These are phyloP conservation scores for Paramarasmius palmivorus DNA, from an alignment of 1,284 basidiomycete genomes.

Conservation along the genomic window DNA sequence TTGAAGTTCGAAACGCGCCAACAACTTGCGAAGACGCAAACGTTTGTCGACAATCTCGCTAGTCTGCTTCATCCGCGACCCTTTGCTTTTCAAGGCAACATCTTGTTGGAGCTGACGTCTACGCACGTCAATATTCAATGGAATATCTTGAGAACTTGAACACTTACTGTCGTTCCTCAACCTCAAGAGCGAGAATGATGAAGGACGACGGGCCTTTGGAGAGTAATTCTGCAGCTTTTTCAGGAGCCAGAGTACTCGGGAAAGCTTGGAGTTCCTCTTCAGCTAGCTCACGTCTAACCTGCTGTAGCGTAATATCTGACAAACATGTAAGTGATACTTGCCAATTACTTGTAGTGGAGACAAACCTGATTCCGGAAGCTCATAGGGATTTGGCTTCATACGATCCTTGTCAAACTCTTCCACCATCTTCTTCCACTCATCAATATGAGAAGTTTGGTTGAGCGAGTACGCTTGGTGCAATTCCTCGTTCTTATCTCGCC, in stretches of 20 bases:
- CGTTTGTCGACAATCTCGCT: too few relatives aligned
- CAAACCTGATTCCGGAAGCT: constrained; percentile 5
- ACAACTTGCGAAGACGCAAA: too few relatives aligned
- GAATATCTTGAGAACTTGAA: background rate
- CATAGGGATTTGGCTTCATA: background rate
- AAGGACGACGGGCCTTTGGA: constrained; percentile 3
- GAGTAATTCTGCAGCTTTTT: background rate
- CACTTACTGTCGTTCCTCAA: constrained; percentile 20
- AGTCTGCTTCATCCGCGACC: too few relatives aligned
- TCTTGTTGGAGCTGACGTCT: too few relatives aligned
- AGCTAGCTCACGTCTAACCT: constrained; percentile 14
- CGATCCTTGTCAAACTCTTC: too few relatives aligned
- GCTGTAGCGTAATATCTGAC: constrained; percentile 13
- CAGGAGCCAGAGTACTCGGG: background rate
- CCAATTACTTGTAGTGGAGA: background rate
- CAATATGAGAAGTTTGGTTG: too few relatives aligned
- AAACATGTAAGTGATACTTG: background rate
- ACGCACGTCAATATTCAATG: too few relatives aligned
- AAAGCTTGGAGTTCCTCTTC: constrained; percentile 13
- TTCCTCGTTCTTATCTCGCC: too few relatives aligned
- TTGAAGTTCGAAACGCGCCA: too few relatives aligned
- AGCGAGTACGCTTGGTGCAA: too few relatives aligned
- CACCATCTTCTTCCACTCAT: too few relatives aligned
- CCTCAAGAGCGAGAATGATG: constrained; percentile 15
- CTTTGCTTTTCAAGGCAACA: too few relatives aligned